Evolutionary conservation across 768 basidiomycete species (phyloP).

Genomic region (Rossbeevera mucosa): DNA sequence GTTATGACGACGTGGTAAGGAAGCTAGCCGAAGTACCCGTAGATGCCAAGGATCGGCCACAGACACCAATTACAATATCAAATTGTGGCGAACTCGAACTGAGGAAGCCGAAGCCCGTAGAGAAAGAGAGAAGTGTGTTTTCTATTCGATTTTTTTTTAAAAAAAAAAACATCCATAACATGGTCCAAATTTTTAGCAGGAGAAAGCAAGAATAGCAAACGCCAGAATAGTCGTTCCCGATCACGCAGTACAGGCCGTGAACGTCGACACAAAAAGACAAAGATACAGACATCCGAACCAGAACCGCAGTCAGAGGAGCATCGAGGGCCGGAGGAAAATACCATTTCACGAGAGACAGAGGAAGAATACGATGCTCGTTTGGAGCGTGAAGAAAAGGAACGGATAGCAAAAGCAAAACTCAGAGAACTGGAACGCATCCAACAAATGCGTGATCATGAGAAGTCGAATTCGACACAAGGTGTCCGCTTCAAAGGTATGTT

Average conservation of each 20-base stretch:
- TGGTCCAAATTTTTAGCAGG: neutral
- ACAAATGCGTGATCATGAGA: conserved; percentile 28
- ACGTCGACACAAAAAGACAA: conserved; percentile 26
- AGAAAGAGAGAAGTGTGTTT: conserved; percentile 15
- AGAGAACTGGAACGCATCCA: conserved; percentile 48
- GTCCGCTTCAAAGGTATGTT: conserved; percentile 61
- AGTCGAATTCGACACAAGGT: conserved; percentile 35
- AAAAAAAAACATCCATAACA: too few species aligned
- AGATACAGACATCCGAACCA: conserved; percentile 8
- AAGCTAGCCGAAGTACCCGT: conserved; percentile 60
- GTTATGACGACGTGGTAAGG: conserved; percentile 55
- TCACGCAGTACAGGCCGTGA: conserved; percentile 29
- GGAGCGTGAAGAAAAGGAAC: conserved; percentile 62
- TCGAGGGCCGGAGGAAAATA: conserved; percentile 1
- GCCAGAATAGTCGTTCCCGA: conserved; percentile 18
- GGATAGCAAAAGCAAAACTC: conserved; percentile 44
- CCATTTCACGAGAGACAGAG: conserved; percentile 48
- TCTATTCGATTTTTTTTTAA: neutral
- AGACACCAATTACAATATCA: conserved; percentile 58
- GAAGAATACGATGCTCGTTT: conserved; percentile 69
- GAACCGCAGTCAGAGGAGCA: conserved; percentile 9
- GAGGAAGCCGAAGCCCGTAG: conserved; percentile 28
- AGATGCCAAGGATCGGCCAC: conserved; percentile 73
- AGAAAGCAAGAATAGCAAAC: conserved; percentile 19
- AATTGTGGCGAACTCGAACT: conserved; percentile 87